phyloP scores from a whole-genome alignment of 345 rosid genomes.

The Rubroshorea leprosula region DNA sequence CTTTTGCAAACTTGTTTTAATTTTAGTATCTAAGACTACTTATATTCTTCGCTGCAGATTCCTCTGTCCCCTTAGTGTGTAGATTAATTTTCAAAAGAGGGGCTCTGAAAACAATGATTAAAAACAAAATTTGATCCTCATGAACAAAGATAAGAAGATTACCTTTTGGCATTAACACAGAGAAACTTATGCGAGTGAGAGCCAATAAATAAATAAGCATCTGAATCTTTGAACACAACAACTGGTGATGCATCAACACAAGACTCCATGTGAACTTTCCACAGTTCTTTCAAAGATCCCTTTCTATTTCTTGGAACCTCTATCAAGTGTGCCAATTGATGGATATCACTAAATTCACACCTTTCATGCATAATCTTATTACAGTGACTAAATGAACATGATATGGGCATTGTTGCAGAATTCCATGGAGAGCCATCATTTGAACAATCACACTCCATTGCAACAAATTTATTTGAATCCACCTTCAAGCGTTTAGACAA shows the following conservation, averaged over 20 bases:
- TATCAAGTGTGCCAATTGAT: slow-evolving; percentile 28
- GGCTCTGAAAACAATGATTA: background rate
- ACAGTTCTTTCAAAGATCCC: slow-evolving; percentile 47
- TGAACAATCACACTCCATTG: slow-evolving; percentile 16
- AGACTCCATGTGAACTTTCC: slow-evolving; percentile 88
- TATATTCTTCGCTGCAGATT: background rate
- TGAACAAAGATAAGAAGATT: slow-evolving; percentile 7
- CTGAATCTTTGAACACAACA: slow-evolving; percentile 48
- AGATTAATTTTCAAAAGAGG: background rate
- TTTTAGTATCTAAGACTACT: background rate
- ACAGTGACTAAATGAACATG: slow-evolving; percentile 71
- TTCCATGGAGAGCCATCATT: slow-evolving; percentile 35
- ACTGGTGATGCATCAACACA: slow-evolving; percentile 95
- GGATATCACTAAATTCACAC: slow-evolving; percentile 16
- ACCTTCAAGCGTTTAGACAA: slow-evolving; percentile 49
- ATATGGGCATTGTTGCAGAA: slow-evolving; percentile 22
- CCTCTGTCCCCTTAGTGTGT: background rate
- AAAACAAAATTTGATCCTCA: background rate
- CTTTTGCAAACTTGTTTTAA: background rate
- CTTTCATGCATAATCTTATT: slow-evolving; percentile 54
- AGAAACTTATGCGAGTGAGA: slow-evolving; percentile 76
- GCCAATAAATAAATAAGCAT: slow-evolving; percentile 74
- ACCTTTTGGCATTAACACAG: slow-evolving; percentile 74
- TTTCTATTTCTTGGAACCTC: slow-evolving; percentile 38
- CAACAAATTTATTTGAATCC: slow-evolving; percentile 22